phyloP scores from a whole-genome alignment of 805 yeast species.

The Zygotorulaspora danielsina region DNA sequence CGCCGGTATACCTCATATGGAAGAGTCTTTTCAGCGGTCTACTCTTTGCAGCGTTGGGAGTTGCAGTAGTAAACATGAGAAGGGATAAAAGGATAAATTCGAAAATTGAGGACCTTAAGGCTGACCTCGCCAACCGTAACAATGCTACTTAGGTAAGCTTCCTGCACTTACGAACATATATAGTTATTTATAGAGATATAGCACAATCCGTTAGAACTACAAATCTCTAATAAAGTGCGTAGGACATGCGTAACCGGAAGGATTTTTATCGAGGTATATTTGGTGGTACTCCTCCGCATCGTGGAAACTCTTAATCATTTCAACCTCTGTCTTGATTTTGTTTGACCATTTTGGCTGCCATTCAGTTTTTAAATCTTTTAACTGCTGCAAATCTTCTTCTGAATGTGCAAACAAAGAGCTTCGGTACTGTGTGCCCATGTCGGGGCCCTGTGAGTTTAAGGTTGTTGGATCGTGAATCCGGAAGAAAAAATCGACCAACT shows the following conservation, averaged over 20 bases:
- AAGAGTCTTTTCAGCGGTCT: constrained; percentile 25
- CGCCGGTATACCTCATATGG: constrained; percentile 19
- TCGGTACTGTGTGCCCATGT: constrained; percentile 84
- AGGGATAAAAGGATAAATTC: constrained; percentile 16
- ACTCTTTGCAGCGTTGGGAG: constrained; percentile 21
- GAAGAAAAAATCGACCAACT: constrained; percentile 78
- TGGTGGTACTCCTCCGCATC: constrained; percentile 98
- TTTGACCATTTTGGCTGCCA: constrained; percentile 69
- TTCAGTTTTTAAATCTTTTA: constrained; percentile 44
- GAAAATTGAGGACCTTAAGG: constrained; percentile 4
- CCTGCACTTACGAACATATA: too few relatives aligned
- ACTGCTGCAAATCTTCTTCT: constrained; percentile 43
- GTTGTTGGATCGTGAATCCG: constrained; percentile 94
- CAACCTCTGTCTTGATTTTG: constrained; percentile 64
- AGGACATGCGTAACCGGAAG: constrained; percentile 86
- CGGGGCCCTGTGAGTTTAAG: constrained; percentile 78
- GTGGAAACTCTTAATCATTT: constrained; percentile 64
- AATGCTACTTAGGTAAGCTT: too few relatives aligned
- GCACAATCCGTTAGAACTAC: constrained; percentile 20
- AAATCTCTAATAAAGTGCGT: constrained; percentile 70
- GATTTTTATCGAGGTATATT: constrained; percentile 70
- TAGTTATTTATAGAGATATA: too few relatives aligned
- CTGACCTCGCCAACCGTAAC: too few relatives aligned
- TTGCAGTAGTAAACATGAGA: constrained; percentile 18
- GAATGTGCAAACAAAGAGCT: constrained; percentile 69